phyloP scores from a whole-genome alignment of 1,139 yeast species.

The Yamadazyma sp. region DNA sequence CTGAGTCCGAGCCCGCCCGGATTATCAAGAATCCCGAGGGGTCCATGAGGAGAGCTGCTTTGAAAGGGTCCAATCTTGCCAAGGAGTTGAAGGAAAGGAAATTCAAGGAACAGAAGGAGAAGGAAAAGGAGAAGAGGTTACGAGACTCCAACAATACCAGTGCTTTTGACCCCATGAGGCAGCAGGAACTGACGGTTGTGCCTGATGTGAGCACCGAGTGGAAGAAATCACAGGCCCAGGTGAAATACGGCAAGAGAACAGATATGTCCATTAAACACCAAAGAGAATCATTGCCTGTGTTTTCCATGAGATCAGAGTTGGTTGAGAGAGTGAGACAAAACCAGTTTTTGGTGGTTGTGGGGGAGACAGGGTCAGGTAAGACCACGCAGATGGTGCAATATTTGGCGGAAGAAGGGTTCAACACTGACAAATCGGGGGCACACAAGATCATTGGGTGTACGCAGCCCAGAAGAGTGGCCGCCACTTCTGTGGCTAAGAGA shows the following conservation, averaged over 20 bases:
- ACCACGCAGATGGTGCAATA: conserved; percentile 45
- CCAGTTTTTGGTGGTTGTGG: conserved; percentile 47
- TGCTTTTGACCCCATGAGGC: conserved; percentile 43
- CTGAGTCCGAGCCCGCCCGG: conserved; percentile 51
- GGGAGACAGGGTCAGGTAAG: conserved; percentile 50
- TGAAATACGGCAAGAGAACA: conserved; percentile 57
- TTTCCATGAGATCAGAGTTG: conserved; percentile 55
- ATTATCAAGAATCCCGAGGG: conserved; percentile 77
- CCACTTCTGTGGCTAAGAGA: conserved; percentile 89
- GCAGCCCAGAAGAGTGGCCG: conserved; percentile 96
- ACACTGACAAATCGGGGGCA: conserved; percentile 19
- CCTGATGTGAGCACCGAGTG: conserved; percentile 13
- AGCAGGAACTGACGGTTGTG: conserved; percentile 3
- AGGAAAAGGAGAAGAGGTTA: conserved; percentile 30
- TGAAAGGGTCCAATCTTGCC: conserved; percentile 71
- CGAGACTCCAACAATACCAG: conserved; percentile 23
- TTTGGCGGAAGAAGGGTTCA: conserved; percentile 38
- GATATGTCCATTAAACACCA: conserved; percentile 60
- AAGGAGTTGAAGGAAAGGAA: conserved; percentile 64
- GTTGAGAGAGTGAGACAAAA: conserved; percentile 52
- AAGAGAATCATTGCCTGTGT: conserved; percentile 73
- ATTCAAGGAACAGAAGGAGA: conserved; percentile 48
- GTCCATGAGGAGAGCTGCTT: conserved; percentile 72
- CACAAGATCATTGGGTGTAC: conserved; percentile 71
- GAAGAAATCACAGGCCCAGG: conserved; percentile 42